Base-by-base conservation (phyloP, 495 filamentous ascomycete species). In the Xylaria longipes region DNA sequence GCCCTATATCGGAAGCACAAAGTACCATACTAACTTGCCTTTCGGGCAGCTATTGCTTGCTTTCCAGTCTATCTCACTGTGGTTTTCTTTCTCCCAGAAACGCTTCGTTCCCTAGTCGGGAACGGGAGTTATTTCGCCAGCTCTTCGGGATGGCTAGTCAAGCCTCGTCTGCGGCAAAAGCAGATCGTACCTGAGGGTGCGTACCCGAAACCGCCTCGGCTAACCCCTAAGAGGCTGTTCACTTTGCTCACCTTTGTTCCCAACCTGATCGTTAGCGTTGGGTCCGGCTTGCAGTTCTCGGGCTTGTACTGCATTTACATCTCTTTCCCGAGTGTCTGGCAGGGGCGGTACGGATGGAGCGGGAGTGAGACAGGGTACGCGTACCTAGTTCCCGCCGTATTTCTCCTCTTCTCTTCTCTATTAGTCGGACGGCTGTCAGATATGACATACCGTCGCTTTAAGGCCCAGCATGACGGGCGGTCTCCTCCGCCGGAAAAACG, bases 71-170 rank as follows among this genome's bases (percentile, higher is more conserved):
- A 70, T 50, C 27, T 80, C 5, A 4, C 72, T 6, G 74, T 81
- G 41, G 27, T 82, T 14, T 77, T 81, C 68, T 72, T 62, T 60
- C 73, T 79, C 7, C 80, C 79, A 3, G 80, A 81, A 71, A 81
- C 80, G 11, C 74, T 81, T 11, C 72, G 80, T 6, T 76, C 70
- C 22, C 48, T 68, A 1, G 80, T 79, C 1, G 80, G 80, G 3
- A 78, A 80, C 56, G 80, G 79, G 22, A 25, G 64, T 15, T 46
- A 70, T 3, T 73, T 70, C 39, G 43, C 60, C 14, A 33, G 41
- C 27, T 48, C 69, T 22, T n/a, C 35, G 0, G 29, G 60, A n/a
- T 52, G 39, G 39, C 69, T 72, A 69, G 58, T 79, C 29, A 50
- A 62, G 11, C 58, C 68, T 12, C 74, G 71, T 1, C 35, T 46